These are phyloP conservation scores for Candida tropicalis DNA, from an alignment of 1,139 yeast genomes.

Conservation along the genomic window DNA sequence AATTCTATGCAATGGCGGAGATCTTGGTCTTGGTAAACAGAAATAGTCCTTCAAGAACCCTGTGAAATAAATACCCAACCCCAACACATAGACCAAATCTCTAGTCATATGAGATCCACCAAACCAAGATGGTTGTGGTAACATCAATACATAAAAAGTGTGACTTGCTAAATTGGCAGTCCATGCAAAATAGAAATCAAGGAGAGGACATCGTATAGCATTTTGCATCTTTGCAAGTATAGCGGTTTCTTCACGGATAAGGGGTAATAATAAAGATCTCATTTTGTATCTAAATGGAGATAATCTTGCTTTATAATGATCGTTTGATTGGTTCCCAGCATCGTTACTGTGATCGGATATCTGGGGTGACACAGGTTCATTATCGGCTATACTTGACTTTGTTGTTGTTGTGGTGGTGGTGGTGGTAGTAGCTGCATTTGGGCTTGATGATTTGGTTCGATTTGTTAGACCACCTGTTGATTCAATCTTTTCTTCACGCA, in stretches of 20 bases:
- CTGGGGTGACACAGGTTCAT: slow-evolving; percentile 3
- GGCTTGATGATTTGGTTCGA: background rate
- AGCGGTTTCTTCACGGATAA: slow-evolving; percentile 69
- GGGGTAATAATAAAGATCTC: slow-evolving; percentile 58
- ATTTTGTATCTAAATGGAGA: slow-evolving; percentile 60
- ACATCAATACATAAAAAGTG: slow-evolving; percentile 85
- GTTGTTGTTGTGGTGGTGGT: background rate
- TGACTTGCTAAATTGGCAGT: slow-evolving; percentile 92
- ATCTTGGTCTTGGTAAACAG: slow-evolving; percentile 88
- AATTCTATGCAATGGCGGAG: slow-evolving; percentile 90
- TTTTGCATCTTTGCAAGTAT: slow-evolving; percentile 61
- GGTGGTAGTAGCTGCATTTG: no score
- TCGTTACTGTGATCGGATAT: slow-evolving; percentile 32
- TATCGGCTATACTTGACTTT: background rate
- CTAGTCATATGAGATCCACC: slow-evolving; percentile 65
- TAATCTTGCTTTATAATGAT: slow-evolving; percentile 65
- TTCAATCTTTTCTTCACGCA: slow-evolving; percentile 1
- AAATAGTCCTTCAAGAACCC: slow-evolving; percentile 82
- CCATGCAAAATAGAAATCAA: slow-evolving; percentile 82
- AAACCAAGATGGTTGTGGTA: slow-evolving; percentile 86
- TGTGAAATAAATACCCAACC: slow-evolving; percentile 79
- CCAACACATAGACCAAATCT: slow-evolving; percentile 75
- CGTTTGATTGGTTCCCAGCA: slow-evolving; percentile 72
- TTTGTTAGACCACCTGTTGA: background rate
- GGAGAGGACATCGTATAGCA: slow-evolving; percentile 46